Evolutionary conservation across 2,329 filamentous ascomycete species (phyloP).

Genomic region (Nothopassalora personata): DNA sequence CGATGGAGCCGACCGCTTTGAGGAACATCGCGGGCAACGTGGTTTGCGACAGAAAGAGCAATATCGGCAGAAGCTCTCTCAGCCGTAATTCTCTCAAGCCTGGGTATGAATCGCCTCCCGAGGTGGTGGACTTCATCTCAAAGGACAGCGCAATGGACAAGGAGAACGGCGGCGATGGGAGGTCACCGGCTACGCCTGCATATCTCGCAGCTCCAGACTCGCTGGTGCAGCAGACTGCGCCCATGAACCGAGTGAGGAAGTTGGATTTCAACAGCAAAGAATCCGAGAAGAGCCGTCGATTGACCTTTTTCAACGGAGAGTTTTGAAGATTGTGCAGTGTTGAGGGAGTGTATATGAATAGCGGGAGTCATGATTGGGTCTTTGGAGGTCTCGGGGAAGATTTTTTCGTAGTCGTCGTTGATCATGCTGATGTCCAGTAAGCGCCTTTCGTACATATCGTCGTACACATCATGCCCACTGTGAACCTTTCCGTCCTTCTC

Average conservation of each 20-base stretch:
- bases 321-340: conserved; percentile 2
- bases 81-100: conserved; percentile 21
- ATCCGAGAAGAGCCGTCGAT: conserved; percentile 24
- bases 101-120: conserved; percentile 14
- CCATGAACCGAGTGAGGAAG: conserved; percentile 31
- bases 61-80: conserved; percentile 25
- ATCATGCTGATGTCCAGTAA: neutral
- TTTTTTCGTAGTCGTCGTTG: conserved; percentile 1
- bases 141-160: conserved; percentile 15
- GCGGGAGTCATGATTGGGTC: neutral
- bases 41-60: conserved; percentile 29
- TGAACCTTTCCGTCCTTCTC: neutral
- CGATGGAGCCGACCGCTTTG: conserved; percentile 33
- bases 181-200: conserved; percentile 30
- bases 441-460: neutral
- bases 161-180: conserved; percentile 25
- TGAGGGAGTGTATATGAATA: neutral
- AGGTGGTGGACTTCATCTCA: conserved; percentile 10
- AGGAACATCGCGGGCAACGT: conserved; percentile 31
- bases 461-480: neutral
- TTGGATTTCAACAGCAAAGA: conserved; percentile 26
- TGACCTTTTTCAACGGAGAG: conserved; percentile 26
- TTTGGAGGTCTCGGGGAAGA: neutral
- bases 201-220: conserved; percentile 26
- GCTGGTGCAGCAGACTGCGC: conserved; percentile 33